These are phyloP conservation scores for Mucor circinelloides DNA, from an alignment of 371 early-diverging fungal genomes.

Conservation along the genomic window DNA sequence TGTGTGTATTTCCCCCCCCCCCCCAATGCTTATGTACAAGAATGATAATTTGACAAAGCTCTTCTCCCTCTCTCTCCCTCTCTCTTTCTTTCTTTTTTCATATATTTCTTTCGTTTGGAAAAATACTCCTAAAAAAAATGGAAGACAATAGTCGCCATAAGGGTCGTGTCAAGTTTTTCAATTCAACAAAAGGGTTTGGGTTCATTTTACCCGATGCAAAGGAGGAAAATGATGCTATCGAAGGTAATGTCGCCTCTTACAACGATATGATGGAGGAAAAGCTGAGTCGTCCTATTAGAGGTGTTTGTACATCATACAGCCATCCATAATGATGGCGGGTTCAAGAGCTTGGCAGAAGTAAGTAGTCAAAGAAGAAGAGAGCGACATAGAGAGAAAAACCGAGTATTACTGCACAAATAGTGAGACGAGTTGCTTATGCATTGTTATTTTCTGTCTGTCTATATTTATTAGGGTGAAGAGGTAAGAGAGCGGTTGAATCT, in stretches of 20 bases:
- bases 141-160: constrained; percentile 41
- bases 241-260: constrained; percentile 51
- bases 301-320: constrained; percentile 92
- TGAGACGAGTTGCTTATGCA: background rate
- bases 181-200: constrained; percentile 85
- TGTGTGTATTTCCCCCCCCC: background rate
- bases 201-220: constrained; percentile 80
- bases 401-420: constrained; percentile 4
- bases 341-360: constrained; percentile 85
- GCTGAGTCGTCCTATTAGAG: constrained; percentile 11
- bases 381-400: constrained; percentile 54
- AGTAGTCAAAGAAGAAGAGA: background rate
- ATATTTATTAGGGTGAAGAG: background rate
- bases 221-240: constrained; percentile 52
- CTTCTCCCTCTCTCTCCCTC: background rate
- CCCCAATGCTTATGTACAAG: background rate
- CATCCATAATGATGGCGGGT: constrained; percentile 82
- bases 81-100: background rate
- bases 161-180: constrained; percentile 88
- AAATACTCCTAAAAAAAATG: background rate
- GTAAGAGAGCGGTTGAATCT: background rate
- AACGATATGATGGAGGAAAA: background rate
- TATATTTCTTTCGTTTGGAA: background rate
- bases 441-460: background rate
- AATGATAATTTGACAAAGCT: background rate